A percentile compares a stretch with the other conserved stretches of the same genome.
These are phyloP conservation scores for Yamadazyma siamensis DNA, from an alignment of 1,139 yeast genomes.

Conservation along the genomic window DNA sequence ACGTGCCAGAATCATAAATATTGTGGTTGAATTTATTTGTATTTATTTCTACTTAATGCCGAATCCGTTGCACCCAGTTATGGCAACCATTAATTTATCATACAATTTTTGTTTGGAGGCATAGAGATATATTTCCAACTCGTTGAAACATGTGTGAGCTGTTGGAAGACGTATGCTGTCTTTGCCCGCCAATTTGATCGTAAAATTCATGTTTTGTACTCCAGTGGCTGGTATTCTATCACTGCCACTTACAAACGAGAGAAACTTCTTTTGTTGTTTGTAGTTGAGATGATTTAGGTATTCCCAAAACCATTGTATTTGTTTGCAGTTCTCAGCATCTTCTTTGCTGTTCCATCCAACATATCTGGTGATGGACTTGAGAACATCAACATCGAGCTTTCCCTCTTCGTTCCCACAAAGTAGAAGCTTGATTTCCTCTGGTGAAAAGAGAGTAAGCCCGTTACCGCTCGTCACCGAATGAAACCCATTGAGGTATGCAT, in stretches of 20 bases:
- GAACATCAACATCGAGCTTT: conserved; percentile 60
- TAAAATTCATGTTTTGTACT: conserved; percentile 65
- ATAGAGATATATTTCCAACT: conserved; percentile 74
- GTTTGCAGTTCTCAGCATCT: conserved; percentile 31
- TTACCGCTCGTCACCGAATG: conserved; percentile 75
- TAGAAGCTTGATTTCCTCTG: conserved; percentile 76
- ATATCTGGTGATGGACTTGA: conserved; percentile 72
- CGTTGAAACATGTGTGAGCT: conserved; percentile 94
- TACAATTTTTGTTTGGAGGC: conserved; percentile 47
- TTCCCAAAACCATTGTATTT: conserved; percentile 85
- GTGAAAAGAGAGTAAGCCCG: conserved; percentile 71
- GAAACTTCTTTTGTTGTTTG: conserved; percentile 54
- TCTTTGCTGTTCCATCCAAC: conserved; percentile 49
- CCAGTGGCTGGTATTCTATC: conserved; percentile 95
- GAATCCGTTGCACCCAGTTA: conserved; percentile 81
- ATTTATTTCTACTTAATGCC: conserved; percentile 64
- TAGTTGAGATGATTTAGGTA: conserved; percentile 48
- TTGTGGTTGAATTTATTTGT: background rate
- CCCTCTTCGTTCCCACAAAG: conserved; percentile 74
- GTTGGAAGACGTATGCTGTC: conserved; percentile 62
- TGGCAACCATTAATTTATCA: conserved; percentile 59
- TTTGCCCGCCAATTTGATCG: conserved; percentile 54
- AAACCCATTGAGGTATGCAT: conserved; percentile 67
- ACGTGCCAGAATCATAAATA: background rate
- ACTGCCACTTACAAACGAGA: conserved; percentile 83